Base-by-base conservation (phyloP, 176 grass and related monocot genomes). In the Juncus inflexus region DNA sequence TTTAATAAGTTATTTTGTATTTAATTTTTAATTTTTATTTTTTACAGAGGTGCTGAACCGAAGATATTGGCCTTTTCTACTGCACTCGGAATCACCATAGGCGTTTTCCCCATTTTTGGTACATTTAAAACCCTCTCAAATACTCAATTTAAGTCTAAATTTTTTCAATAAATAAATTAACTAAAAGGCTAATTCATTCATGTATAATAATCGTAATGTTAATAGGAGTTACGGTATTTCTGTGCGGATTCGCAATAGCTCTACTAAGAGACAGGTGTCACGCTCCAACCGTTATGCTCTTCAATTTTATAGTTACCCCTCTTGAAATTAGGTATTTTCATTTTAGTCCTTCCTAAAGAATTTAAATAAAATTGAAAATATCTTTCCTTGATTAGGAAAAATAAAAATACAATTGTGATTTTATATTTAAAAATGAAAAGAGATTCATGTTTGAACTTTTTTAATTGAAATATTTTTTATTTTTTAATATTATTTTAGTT, bases 41-140 rank as follows among this genome's bases (percentile, higher is more conserved):
- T 47, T 9, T 47, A 47, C 37, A 85, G 82, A 65, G 82, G 82
- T 42, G 72, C 76, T 53, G 82, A 85, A 56, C 82, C 82, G n/a
- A 85, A 63, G 40, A 58, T 79, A 72, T 40, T 85, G 82, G 82
- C 82, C 12, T 70, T 85, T 41, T 85, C 82, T 11, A 71, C 65
- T 28, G 82, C 82, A 64, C 62, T 85, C 37, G 82, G 82, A 28
- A 45, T 63, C 9, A 58, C 77, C 9, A 47, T 85, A 9, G 82
- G 82, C 38, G 61, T 85, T 12, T 85, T 85, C 64, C 82, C 82
- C 9, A 85, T 85, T 54, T 85, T 77, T 15, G 82, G 82, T 85
- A 79, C 57, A 12, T 51, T 6, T 62, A 6, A 0, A 53, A 63
- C 16, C 56, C 38, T 42, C 52, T 70, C 15, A 15, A 49, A 52